A percentile compares a stretch with the other conserved stretches of the same genome.
Conservation (phyloP, 2,329 filamentous ascomycete species). For the Pseudogymnoascus verrucosus region DNA sequence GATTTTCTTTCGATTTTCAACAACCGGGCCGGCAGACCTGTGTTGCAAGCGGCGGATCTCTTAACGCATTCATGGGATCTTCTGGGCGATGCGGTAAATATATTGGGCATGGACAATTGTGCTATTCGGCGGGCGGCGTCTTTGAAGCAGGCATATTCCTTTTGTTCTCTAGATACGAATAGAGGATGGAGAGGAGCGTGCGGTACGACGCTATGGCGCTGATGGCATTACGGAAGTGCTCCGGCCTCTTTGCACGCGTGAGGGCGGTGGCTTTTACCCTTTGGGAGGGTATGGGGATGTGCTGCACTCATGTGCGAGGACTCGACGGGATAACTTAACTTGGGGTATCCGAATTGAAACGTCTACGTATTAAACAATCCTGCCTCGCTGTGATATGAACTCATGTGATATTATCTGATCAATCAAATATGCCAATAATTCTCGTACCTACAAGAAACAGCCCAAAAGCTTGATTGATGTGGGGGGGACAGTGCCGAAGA, state of each 20-base stretch:
- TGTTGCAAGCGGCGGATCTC: conserved; percentile 4
- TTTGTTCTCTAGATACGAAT: conserved; percentile 6
- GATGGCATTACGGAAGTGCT: conserved; percentile 8
- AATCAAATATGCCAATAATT: neutral
- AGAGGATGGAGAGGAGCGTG: conserved; percentile 7
- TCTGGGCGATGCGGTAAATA: conserved; percentile 5
- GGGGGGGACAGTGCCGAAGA: neutral
- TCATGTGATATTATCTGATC: neutral
- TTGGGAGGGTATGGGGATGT: neutral
- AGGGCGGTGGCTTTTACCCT: neutral
- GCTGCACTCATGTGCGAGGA: conserved; percentile 6
- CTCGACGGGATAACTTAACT: conserved; percentile 6
- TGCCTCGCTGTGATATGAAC: neutral
- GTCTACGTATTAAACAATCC: neutral
- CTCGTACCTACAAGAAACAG: neutral
- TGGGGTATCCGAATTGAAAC: conserved; percentile 5
- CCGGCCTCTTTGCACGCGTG: conserved; percentile 8
- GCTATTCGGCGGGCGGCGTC: conserved; percentile 7
- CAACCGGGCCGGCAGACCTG: neutral
- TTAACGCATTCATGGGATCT: conserved; percentile 9
- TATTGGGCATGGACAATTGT: neutral
- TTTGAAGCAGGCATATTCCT: conserved; percentile 9
- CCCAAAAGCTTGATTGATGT: neutral
- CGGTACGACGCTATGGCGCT: conserved; percentile 5
- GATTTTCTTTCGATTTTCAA: conserved; percentile 7